These are phyloP conservation scores for Aspergillus affinis DNA, from an alignment of 495 filamentous ascomycete species.

Conservation along the genomic window DNA sequence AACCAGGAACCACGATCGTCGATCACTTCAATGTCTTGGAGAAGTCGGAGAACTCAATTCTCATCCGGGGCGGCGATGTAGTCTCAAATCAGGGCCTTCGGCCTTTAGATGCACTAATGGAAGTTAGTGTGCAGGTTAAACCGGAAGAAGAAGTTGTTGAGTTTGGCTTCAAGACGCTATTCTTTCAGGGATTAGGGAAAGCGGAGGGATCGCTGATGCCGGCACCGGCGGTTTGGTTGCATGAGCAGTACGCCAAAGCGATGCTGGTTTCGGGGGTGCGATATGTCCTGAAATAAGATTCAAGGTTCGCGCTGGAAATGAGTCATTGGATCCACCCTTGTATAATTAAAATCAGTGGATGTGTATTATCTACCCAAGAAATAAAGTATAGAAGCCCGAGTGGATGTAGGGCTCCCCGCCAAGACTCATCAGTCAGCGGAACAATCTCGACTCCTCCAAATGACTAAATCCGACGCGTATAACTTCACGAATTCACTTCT, in stretches of 20 bases:
- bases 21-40: conserved; percentile 65
- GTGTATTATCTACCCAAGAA: too few species aligned
- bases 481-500: background rate
- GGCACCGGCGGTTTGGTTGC: conserved; percentile 46
- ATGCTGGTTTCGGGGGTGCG: conserved; percentile 16
- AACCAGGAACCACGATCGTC: conserved; percentile 54
- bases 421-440: background rate
- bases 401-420: background rate
- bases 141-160: conserved; percentile 48
- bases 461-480: background rate
- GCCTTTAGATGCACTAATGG: conserved; percentile 58
- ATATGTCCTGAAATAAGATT: background rate
- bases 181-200: conserved; percentile 48
- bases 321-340: background rate
- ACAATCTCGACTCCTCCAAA: background rate
- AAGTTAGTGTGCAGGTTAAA: conserved; percentile 54
- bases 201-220: conserved; percentile 43
- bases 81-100: conserved; percentile 50
- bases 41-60: conserved; percentile 49
- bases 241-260: conserved; percentile 31
- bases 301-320: background rate
- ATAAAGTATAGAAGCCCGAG: background rate
- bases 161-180: conserved; percentile 57
- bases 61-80: conserved; percentile 59
- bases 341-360: background rate